Base-by-base conservation (phyloP, 768 basidiomycete species). In the Mycena vulgaris region DNA sequence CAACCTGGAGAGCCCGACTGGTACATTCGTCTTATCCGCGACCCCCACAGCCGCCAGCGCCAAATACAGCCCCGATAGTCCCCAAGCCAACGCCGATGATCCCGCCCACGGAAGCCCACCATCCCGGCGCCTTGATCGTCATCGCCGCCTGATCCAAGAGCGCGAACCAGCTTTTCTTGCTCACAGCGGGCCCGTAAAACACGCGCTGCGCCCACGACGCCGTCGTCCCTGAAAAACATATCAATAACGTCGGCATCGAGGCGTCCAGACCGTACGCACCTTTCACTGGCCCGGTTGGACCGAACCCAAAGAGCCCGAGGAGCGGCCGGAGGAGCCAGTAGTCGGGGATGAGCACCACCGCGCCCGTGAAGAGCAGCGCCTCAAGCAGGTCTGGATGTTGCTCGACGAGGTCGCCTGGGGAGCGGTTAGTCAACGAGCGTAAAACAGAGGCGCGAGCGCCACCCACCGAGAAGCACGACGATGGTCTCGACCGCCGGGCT, bases 241-340 rank as follows among this genome's bases (percentile, higher is more conserved):
- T 31, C 30, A 33, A 35, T 27, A 31, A 56, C 33, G 30, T n/a
- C n/a, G 17, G 3, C 27, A 2, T n/a, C 42, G 21, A 45, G n/a
- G 39, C 6, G 2, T 16, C 35, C 23, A 28, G 8, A n/a, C 0
- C 25, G 33, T 3, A 28, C 52, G 30, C 35, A 81, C 82, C 80
- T 80, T 81, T 79, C 5, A 77, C 73, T 7, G 80, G 79, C 7
- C 81, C 82, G 19, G n/a, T 35, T 17, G 78, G 78, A 0, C 80
- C 79, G 61, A 84, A 83, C n/a, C 83, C 84, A 62, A 85, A 80
- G 2, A 83, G 9, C 3, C 76, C 57, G 16, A 82, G 61, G 10
- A 83, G 14, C 10, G 76, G 79, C 21, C 80, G 78, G 31, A 81
- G 65, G 19, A 85, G 14, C 73, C 69, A 75, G 25, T 42, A 53